These are phyloP conservation scores for Pythium dissimile DNA, from an alignment of 352 stramenopile species.

Conservation along the genomic window DNA sequence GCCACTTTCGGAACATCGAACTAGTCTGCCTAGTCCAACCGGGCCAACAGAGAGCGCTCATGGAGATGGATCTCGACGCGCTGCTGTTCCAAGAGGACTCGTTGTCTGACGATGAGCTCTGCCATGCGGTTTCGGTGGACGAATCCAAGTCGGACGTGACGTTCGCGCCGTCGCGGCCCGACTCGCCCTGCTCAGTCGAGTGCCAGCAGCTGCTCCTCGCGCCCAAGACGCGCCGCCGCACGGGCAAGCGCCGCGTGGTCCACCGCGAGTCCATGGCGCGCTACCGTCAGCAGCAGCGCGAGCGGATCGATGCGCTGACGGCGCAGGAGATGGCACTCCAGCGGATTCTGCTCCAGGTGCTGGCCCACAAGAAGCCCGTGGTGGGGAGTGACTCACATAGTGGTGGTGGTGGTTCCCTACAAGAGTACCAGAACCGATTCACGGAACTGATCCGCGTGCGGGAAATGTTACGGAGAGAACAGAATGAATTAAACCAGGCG, in stretches of 20 bases:
- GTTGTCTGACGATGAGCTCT: neutral
- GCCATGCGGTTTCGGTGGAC: neutral
- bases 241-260: neutral
- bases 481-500: neutral
- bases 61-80: neutral
- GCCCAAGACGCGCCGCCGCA: neutral
- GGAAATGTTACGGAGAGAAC: neutral
- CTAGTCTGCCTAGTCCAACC: too few relatives aligned
- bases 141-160: neutral
- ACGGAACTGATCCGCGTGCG: conserved; percentile 1
- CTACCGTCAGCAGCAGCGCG: neutral
- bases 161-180: neutral
- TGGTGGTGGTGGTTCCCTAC: too few relatives aligned
- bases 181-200: conserved; percentile 6
- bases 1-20: too few relatives aligned
- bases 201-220: neutral
- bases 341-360: neutral
- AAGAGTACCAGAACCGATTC: neutral
- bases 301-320: neutral
- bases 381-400: too few relatives aligned
- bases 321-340: neutral
- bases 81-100: neutral
- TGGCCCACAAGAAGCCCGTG: neutral
- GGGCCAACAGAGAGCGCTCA: too few relatives aligned
- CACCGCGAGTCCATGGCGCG: conserved; percentile 1